phyloP scores from a whole-genome alignment of 495 filamentous ascomycete species.

The Neurospora sp. region DNA sequence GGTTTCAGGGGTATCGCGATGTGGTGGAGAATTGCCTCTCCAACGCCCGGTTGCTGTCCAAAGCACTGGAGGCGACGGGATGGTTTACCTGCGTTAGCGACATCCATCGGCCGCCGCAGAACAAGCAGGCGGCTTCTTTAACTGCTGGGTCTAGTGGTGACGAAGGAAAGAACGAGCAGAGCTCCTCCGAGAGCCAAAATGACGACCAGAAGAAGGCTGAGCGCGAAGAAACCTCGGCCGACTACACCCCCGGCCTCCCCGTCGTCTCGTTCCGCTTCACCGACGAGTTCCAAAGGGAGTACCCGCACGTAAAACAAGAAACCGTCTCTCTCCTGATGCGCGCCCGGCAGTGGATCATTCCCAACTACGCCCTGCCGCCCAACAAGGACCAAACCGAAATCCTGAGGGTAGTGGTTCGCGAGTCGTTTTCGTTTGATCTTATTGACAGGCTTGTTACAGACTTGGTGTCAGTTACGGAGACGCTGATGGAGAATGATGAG shows the following conservation, averaged over 20 bases:
- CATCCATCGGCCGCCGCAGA: slow-evolving; percentile 45
- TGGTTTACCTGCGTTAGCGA: slow-evolving; percentile 64
- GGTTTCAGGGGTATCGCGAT: slow-evolving; percentile 51
- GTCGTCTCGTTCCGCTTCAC: slow-evolving; percentile 61
- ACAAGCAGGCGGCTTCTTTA: slow-evolving; percentile 8
- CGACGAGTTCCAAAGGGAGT: slow-evolving; percentile 51
- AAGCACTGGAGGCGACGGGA: slow-evolving; percentile 55
- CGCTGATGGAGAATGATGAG: slow-evolving; percentile 41
- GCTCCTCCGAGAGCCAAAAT: background rate
- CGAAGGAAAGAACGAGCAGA: slow-evolving; percentile 17
- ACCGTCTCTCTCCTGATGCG: slow-evolving; percentile 54
- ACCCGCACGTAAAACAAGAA: slow-evolving; percentile 56
- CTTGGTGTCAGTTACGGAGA: slow-evolving; percentile 46
- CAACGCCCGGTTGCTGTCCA: slow-evolving; percentile 58
- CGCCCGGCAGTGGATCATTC: slow-evolving; percentile 66
- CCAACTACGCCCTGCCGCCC: slow-evolving; percentile 64
- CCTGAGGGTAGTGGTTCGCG: slow-evolving; percentile 56
- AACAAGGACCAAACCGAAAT: slow-evolving; percentile 55
- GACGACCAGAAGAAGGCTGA: slow-evolving; percentile 3
- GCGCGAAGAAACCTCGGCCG: slow-evolving; percentile 32
- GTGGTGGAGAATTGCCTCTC: slow-evolving; percentile 65
- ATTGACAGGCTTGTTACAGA: slow-evolving; percentile 52
- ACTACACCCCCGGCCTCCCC: slow-evolving; percentile 59
- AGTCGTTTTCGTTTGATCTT: slow-evolving; percentile 59
- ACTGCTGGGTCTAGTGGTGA: background rate